phyloP scores from a whole-genome alignment of 2,329 filamentous ascomycete genomes.

The Phialophora expanda region DNA sequence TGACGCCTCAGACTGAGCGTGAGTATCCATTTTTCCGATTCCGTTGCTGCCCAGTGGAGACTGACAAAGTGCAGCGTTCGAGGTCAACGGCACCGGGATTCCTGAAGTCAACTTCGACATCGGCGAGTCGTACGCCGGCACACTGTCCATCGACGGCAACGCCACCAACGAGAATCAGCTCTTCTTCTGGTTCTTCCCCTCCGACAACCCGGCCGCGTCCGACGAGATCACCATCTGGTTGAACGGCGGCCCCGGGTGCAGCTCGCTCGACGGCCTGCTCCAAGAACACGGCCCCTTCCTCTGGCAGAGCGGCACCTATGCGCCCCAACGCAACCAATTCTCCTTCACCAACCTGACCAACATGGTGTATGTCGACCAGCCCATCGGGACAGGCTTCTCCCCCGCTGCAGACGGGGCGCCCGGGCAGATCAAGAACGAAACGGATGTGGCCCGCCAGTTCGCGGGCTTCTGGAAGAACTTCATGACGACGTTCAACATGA shows the following conservation, averaged over 20 bases:
- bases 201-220: slow-evolving; percentile 52
- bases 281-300: slow-evolving; percentile 65
- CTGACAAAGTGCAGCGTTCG: slow-evolving; percentile 57
- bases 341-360: slow-evolving; percentile 42
- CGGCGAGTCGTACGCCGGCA: slow-evolving; percentile 56
- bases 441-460: slow-evolving; percentile 55
- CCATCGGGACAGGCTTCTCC: slow-evolving; percentile 66
- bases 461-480: slow-evolving; percentile 62
- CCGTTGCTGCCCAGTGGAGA: background rate
- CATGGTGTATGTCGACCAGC: slow-evolving; percentile 41
- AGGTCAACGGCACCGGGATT: slow-evolving; percentile 67
- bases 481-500: slow-evolving; percentile 59
- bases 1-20: slow-evolving; percentile 35
- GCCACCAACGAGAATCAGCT: slow-evolving; percentile 46
- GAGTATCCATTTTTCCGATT: slow-evolving; percentile 7
- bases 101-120: slow-evolving; percentile 74
- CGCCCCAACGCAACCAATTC: slow-evolving; percentile 55
- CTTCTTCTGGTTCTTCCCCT: slow-evolving; percentile 60
- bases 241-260: slow-evolving; percentile 63
- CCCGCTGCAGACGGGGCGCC: slow-evolving; percentile 43
- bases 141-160: slow-evolving; percentile 57
- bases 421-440: slow-evolving; percentile 55
- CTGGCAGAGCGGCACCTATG: slow-evolving; percentile 72
- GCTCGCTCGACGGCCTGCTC: slow-evolving; percentile 69
- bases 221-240: slow-evolving; percentile 60